Base-by-base conservation (phyloP, 108 stramenopile species). In the Chaetoceros muelleri region DNA sequence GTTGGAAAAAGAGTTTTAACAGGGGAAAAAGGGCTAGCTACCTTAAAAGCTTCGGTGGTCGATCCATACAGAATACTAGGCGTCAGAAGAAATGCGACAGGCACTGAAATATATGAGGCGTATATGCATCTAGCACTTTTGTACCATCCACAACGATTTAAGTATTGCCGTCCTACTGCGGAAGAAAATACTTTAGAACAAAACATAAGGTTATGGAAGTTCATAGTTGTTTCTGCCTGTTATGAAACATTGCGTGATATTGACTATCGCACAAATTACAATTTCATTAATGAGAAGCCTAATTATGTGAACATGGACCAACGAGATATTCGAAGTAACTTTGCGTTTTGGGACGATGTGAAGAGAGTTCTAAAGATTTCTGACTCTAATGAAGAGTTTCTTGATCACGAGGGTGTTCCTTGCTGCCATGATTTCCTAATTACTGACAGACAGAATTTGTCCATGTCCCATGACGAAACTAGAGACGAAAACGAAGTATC, bases 21-120 rank as follows among this genome's bases (percentile, higher is more conserved):
- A 10, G n/a, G n/a, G n/a, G n/a, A n/a, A n/a, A 40, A 40, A 40
- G 5, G 8, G 34, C 34, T 13, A 10, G 8, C 5, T 40, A 40
- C 34, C 8, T 40, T 40, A 10, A 40, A 40, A 10, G 34, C 5
- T 40, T 5, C 5, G 5, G 34, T 10, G 34, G 34, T 40, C 31
- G 89, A 90, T 70, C 89, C 89, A 0, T 90, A 84, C 57, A 73
- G 74, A 20, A 83, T 90, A 19, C 61, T 90, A 0, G 83, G 79
- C 1, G 61, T 90, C 20, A 22, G 56, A 17, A 64, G 76, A 40
- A 66, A 61, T 50, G 76, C 81, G n/a, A 76, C 84, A 1, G 80
- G 82, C 30, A 57, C 65, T 26, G 78, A 90, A 55, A 80, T 85
- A 24, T 80, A 40, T 13, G 13, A 40, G 34, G 34, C 34, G 8